phyloP scores from a whole-genome alignment of 352 stramenopile genomes.

The Phytophthora aleatoria region DNA sequence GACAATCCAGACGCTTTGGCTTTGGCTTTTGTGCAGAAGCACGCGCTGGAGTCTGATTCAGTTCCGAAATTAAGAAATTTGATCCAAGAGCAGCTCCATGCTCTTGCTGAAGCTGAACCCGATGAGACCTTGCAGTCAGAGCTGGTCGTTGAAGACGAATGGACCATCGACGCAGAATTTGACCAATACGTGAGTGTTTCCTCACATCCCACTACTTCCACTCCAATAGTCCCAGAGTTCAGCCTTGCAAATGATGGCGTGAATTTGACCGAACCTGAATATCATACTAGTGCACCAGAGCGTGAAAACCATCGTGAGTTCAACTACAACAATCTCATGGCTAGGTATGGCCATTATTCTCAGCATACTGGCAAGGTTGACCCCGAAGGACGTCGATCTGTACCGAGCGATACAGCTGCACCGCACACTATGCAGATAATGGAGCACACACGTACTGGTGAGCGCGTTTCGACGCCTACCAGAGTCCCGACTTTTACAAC shows the following conservation, averaged over 20 bases:
- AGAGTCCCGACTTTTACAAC: conserved; percentile 31
- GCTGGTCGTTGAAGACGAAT: conserved; percentile 15
- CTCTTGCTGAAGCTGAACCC: conserved; percentile 36
- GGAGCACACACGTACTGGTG: conserved; percentile 34
- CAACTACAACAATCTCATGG: conserved; percentile 76
- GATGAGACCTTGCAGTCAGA: conserved; percentile 17
- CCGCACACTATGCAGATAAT: conserved; percentile 43
- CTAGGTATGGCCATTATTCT: conserved; percentile 77
- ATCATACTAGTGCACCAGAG: conserved; percentile 12
- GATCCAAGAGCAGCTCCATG: conserved; percentile 64
- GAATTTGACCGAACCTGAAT: conserved; percentile 4
- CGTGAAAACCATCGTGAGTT: conserved; percentile 62
- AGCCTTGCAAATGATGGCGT: neutral
- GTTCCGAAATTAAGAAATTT: conserved; percentile 56
- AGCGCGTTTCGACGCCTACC: conserved; percentile 11
- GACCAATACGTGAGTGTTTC: conserved; percentile 15
- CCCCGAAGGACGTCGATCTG: conserved; percentile 16
- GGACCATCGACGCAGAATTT: conserved; percentile 9
- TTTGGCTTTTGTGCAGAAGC: conserved; percentile 49
- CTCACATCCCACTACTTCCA: neutral
- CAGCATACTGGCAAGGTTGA: conserved; percentile 71
- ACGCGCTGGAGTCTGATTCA: conserved; percentile 55
- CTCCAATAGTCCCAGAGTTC: neutral
- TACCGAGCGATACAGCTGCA: conserved; percentile 34
- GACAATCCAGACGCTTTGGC: conserved; percentile 58